Evolutionary conservation across 1,284 basidiomycete species (phyloP).

Genomic region (Entoloma clypeatum): DNA sequence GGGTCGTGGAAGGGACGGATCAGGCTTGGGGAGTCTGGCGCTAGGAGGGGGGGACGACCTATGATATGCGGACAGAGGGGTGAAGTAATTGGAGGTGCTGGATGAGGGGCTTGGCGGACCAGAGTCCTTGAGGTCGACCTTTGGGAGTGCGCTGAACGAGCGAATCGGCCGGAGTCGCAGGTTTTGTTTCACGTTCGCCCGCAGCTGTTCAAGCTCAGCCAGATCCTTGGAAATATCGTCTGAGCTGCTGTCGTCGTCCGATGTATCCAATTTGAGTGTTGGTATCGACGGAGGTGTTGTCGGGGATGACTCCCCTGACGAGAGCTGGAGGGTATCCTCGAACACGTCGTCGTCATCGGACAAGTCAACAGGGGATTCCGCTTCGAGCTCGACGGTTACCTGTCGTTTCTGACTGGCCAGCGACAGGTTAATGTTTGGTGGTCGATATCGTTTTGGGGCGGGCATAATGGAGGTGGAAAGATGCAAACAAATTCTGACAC

Average conservation of each 20-base stretch:
- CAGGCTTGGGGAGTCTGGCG: conserved; percentile 23
- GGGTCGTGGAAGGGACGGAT: conserved; percentile 29
- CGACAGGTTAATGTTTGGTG: conserved; percentile 34
- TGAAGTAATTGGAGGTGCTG: conserved; percentile 57
- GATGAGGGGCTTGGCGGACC: conserved; percentile 42
- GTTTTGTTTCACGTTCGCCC: conserved; percentile 68
- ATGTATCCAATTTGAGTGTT: conserved; percentile 22
- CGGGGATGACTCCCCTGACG: conserved; percentile 32
- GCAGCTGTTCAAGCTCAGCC: conserved; percentile 60
- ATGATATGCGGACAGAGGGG: conserved; percentile 45
- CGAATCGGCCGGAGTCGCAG: conserved; percentile 71
- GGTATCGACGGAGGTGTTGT: conserved; percentile 25
- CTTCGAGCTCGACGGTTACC: conserved; percentile 25
- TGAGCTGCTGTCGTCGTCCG: conserved; percentile 29
- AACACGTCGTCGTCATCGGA: conserved; percentile 28
- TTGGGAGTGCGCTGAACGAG: conserved; percentile 46
- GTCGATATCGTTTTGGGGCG: conserved; percentile 28
- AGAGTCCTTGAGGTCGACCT: conserved; percentile 32
- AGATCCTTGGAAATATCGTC: conserved; percentile 63
- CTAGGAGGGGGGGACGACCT: conserved; percentile 34
- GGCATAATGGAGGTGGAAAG: conserved; percentile 18
- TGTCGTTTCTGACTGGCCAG: conserved; percentile 28
- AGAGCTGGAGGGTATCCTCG: conserved; percentile 37
- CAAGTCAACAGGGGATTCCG: conserved; percentile 21
- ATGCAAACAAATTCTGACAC: too few species aligned